A percentile compares a stretch with the other conserved stretches of the same genome.
These are phyloP conservation scores for Claviceps capensis DNA, from an alignment of 2,329 filamentous ascomycete genomes.

Conservation along the genomic window DNA sequence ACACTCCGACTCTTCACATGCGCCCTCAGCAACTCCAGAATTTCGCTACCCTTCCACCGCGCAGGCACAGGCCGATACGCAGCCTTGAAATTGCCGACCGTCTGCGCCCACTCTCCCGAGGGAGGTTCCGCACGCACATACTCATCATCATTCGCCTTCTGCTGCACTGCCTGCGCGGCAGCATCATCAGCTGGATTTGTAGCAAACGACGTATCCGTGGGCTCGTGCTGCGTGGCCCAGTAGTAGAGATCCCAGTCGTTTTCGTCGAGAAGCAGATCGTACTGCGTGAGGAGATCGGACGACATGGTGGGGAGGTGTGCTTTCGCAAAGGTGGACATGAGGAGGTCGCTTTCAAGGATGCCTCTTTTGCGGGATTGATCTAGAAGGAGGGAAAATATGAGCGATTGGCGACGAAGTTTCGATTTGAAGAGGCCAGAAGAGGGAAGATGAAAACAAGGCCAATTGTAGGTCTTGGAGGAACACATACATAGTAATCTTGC, in stretches of 20 bases:
- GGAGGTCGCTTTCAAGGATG: conserved; percentile 87
- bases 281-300: conserved; percentile 59
- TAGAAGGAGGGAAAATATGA: conserved; percentile 20
- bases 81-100: conserved; percentile 83
- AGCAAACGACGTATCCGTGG: conserved; percentile 34
- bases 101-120: conserved; percentile 88
- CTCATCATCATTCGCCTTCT: conserved; percentile 11
- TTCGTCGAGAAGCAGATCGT: conserved; percentile 89
- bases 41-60: conserved; percentile 73
- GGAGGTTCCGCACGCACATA: conserved; percentile 21
- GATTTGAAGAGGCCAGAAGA: too few relatives aligned
- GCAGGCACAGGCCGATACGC: conserved; percentile 81
- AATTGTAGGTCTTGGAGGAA: conserved; percentile 1
- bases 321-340: conserved; percentile 90
- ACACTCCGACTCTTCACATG: conserved; percentile 58
- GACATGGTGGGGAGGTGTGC: conserved; percentile 64
- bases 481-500: conserved; percentile 60
- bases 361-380: conserved; percentile 96
- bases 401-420: background rate
- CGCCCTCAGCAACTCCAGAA: conserved; percentile 59
- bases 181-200: conserved; percentile 16
- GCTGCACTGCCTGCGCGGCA: too few relatives aligned
- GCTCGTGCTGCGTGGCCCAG: conserved; percentile 79
- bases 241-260: conserved; percentile 99
- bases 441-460: too few relatives aligned